Evolutionary conservation across 495 filamentous ascomycete species (phyloP), one percentile per base, ranked within the genome.

Genomic region (Hypomontagnella monticulosa): DNA sequence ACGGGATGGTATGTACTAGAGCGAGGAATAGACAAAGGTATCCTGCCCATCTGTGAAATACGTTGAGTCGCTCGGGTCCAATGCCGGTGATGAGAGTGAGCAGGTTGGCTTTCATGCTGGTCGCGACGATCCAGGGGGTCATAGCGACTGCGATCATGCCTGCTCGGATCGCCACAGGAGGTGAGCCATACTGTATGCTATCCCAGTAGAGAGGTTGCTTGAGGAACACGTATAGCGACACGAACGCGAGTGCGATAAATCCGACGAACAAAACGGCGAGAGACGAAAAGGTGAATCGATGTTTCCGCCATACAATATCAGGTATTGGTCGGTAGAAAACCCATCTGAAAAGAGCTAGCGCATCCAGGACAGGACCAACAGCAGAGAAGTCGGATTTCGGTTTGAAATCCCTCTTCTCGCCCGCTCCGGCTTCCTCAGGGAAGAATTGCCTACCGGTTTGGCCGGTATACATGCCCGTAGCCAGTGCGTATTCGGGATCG

Each of bases 81-180:
- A 98, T 93, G 9, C 94, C 94, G 4, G 93, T 97, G 59, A 97
- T 78, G 64, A 96, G 76, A 4, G 87, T 89, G 46, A 98, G 87
- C 18, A 97, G 66, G 75, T 97, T 98, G 14, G 92, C 89, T 75
- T 97, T 97, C 81, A 92, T 96, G 71, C 90, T 92, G 11, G 93
- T 85, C 4, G 89, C 93, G 16, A 97, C 76, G 53, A 97, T 93
- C 91, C 93, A 98, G 4, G 94, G 94, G 18, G 94, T 89, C 90
- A 97, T 91, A 20, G 94, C 91, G 14, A 97, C 88, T 23, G 94
- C 89, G 27, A 97, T 85, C 94, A 98, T 98, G 40, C 94, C 94
- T 11, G 93, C 84, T 60, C 94, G 89, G 67, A 97, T 90, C 19
- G 93, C 92, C 19, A 98, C 73, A 6, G 94, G 94, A 38, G 94